A percentile compares a stretch with the other conserved stretches of the same genome.
These are phyloP conservation scores for Flaveria linearis DNA, from an alignment of 129 eudicot genomes.

Conservation along the genomic window DNA sequence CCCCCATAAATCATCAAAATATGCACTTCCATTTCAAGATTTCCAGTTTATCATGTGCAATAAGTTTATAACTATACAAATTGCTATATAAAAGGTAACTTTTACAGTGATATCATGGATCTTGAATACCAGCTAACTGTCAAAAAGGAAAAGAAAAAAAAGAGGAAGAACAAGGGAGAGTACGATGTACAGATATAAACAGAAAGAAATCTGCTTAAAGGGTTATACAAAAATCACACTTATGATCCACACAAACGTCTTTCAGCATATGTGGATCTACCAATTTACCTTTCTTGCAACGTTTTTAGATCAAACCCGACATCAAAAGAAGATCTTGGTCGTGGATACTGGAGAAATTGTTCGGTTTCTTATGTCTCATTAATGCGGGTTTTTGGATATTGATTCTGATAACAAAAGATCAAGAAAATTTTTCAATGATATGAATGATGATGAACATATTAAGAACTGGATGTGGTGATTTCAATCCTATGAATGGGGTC, in stretches of 20 bases:
- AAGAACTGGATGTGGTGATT: not conserved
- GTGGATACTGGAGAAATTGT: constrained; percentile 18
- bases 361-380: constrained; percentile 6
- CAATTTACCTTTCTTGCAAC: constrained; percentile 20
- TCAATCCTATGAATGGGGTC: not conserved
- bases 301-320: constrained; percentile 5
- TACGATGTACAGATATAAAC: constrained; percentile 31
- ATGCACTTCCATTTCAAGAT: too few relatives aligned
- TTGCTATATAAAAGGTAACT: constrained; percentile 16
- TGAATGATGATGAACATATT: not conserved
- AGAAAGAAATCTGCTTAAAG: constrained; percentile 27
- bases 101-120: constrained; percentile 8
- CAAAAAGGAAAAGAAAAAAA: not conserved
- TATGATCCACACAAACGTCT: constrained; percentile 12
- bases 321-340: constrained; percentile 11
- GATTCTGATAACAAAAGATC: constrained; percentile 28
- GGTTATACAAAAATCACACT: constrained; percentile 27
- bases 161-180: not conserved
- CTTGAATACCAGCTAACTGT: constrained; percentile 21
- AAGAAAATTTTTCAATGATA: constrained; percentile 22
- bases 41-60: constrained; percentile 1
- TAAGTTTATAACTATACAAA: constrained; percentile 10
- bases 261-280: constrained; percentile 14
- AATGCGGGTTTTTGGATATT: not conserved
- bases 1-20: too few relatives aligned